phyloP scores from a whole-genome alignment of 2,329 filamentous ascomycete genomes.

The Neonectria sp. region DNA sequence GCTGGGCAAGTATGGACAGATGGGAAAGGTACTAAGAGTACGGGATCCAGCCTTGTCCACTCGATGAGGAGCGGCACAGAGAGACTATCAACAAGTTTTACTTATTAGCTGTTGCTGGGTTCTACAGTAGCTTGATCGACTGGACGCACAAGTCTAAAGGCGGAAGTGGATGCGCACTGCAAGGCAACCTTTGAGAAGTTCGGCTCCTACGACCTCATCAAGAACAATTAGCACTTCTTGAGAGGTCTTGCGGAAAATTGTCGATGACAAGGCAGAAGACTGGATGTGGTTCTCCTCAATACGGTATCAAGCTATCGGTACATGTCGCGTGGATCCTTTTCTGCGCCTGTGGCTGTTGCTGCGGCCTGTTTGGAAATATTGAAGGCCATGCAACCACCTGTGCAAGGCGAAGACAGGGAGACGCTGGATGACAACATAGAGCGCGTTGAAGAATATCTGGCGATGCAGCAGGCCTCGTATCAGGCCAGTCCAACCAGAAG shows the following conservation, averaged over 20 bases:
- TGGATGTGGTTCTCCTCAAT: constrained; percentile 1
- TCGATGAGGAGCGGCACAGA: constrained; percentile 2
- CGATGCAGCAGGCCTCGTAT: not conserved
- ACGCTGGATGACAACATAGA: constrained; percentile 8
- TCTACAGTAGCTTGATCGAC: not conserved
- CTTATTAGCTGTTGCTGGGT: not conserved
- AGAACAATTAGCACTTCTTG: constrained; percentile 20
- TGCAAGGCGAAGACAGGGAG: not conserved
- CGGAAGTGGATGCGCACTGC: constrained; percentile 9
- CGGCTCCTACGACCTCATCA: constrained; percentile 12
- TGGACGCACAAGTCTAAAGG: constrained; percentile 16
- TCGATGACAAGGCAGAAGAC: constrained; percentile 3
- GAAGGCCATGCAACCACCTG: constrained; percentile 8
- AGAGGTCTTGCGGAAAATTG: constrained; percentile 2
- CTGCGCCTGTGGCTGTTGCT: not conserved
- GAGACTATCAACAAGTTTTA: not conserved
- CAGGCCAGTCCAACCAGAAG: not conserved
- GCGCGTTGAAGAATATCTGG: not conserved
- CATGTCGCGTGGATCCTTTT: not conserved
- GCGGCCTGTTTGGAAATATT: constrained; percentile 3
- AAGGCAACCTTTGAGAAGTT: constrained; percentile 6
- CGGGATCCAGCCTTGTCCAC: constrained; percentile 3
- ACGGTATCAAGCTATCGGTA: not conserved
- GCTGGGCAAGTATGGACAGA: constrained; percentile 4
- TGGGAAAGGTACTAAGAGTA: constrained; percentile 13